These are phyloP conservation scores for Geranomyces variabilis DNA, from an alignment of 192 early-diverging fungal genomes.

Conservation along the genomic window DNA sequence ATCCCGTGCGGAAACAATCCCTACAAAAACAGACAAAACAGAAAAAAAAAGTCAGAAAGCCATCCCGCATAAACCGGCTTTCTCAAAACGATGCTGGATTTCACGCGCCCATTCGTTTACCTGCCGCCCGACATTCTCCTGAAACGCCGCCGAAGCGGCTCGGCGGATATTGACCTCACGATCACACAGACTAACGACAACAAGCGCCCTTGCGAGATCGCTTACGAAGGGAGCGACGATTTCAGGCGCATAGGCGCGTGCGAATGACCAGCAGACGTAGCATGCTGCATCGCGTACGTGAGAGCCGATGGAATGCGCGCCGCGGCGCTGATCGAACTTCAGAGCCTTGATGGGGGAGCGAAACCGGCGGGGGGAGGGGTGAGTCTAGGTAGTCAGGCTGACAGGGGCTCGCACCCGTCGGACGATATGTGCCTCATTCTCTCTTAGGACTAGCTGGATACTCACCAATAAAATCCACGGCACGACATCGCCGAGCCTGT, in stretches of 20 bases:
- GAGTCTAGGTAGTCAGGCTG: too few species aligned
- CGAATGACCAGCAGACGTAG: conserved; percentile 98
- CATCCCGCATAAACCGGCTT: too few species aligned
- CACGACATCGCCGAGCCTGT: conserved; percentile 67
- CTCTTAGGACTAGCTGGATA: conserved; percentile 39
- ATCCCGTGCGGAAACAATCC: conserved; percentile 93
- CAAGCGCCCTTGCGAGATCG: conserved; percentile 73
- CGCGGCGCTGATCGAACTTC: conserved; percentile 85
- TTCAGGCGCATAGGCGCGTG: conserved; percentile 79
- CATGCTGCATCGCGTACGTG: conserved; percentile 95
- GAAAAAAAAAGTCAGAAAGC: not conserved
- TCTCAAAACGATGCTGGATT: too few species aligned
- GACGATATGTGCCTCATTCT: too few species aligned
- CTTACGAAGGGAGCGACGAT: conserved; percentile 67
- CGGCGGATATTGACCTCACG: conserved; percentile 91
- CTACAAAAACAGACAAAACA: conserved; percentile 42
- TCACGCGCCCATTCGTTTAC: not conserved
- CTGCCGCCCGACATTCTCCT: conserved; percentile 93
- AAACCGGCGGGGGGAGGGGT: not conserved
- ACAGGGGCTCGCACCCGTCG: too few species aligned
- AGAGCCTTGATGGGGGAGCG: conserved; percentile 56
- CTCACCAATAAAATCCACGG: conserved; percentile 72
- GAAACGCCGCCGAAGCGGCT: conserved; percentile 94
- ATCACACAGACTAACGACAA: conserved; percentile 84
- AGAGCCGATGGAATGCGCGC: conserved; percentile 87